Evolutionary conservation across 768 basidiomycete species (phyloP).

Genomic region (Amanita pseudoporphyria): DNA sequence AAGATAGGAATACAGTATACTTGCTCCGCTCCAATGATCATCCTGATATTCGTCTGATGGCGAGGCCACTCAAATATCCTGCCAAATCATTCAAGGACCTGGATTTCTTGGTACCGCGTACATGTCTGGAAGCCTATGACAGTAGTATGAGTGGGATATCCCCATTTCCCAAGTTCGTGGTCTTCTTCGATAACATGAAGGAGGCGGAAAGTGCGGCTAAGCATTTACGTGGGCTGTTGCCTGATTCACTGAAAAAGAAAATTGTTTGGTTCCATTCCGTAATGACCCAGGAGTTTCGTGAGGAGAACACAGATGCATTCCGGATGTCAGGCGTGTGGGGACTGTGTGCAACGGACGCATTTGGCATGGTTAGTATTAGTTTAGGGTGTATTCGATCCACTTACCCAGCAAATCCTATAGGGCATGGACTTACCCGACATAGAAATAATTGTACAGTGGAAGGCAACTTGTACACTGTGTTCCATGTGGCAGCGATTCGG

Average conservation of each 20-base stretch:
- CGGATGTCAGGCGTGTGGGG: constrained; percentile 16
- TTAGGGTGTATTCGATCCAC: constrained; percentile 1
- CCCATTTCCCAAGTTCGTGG: constrained; percentile 12
- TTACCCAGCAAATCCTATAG: constrained; percentile 13
- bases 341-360: constrained; percentile 20
- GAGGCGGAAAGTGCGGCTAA: constrained; percentile 10
- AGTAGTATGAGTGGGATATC: not conserved
- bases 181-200: constrained; percentile 19
- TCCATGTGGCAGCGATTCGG: constrained; percentile 26
- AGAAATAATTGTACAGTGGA: constrained; percentile 24
- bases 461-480: constrained; percentile 14
- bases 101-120: constrained; percentile 14
- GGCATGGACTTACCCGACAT: constrained; percentile 27
- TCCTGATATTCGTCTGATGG: constrained; percentile 21
- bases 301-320: constrained; percentile 10
- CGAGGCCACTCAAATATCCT: constrained; percentile 15
- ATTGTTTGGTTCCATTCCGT: constrained; percentile 19
- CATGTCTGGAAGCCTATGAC: constrained; percentile 7
- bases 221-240: constrained; percentile 11
- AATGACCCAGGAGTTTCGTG: constrained; percentile 16
- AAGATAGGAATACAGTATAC: constrained; percentile 3
- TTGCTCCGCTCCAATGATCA: constrained; percentile 20
- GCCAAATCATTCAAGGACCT: constrained; percentile 17
- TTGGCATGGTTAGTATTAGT: constrained; percentile 23
- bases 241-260: constrained; percentile 6